Evolutionary conservation across 768 basidiomycete genomes (phyloP), one percentile per base, ranked within the genome.

Genomic region (Mycena galopus): DNA sequence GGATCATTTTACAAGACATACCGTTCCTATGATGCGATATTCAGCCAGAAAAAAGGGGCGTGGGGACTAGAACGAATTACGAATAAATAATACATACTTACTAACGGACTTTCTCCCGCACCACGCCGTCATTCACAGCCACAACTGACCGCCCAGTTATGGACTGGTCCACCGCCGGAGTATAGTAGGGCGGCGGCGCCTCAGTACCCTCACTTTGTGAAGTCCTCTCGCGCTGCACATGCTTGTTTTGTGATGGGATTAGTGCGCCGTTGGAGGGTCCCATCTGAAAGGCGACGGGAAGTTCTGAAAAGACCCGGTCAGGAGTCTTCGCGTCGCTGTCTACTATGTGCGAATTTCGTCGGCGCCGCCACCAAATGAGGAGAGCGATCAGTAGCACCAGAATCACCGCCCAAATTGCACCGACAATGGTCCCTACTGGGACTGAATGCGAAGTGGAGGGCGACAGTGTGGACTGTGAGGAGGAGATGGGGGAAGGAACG

Each of bases 351-450:
- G 47, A 27, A 53, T 60, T 33, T 23, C 50, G 57, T 21, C 58
- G 67, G 17, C 66, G 29, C 17, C 44, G 66, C 56, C 57, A 29
- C 32, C 56, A 50, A 23, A 69, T 12, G 17, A 69, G 16, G 17
- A 55, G 6, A 19, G 35, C 12, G 21, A 39, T 19, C 23, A 61
- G 11, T 1, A 62, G 11, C 6, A 33, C 60, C 7, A 44, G 6
- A 25, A 69, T 6, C 27, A 33, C 60, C 16, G 2, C 60, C 60
- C 8, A 69, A 39, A 62, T 23, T 7, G 39, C 9, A 12, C 37
- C 67, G 51, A 62, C 59, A 16, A 69, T 69, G 4, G 67, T 37
- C 25, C 32, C n/a, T n/a, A n/a, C n/a, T n/a, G n/a, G n/a, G n/a
- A n/a, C n/a, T n/a, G n/a, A n/a, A n/a, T n/a, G n/a, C 60, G 3